Conservation (phyloP, 192 early-diverging fungal species). For the Nowakowskiella sp. region DNA sequence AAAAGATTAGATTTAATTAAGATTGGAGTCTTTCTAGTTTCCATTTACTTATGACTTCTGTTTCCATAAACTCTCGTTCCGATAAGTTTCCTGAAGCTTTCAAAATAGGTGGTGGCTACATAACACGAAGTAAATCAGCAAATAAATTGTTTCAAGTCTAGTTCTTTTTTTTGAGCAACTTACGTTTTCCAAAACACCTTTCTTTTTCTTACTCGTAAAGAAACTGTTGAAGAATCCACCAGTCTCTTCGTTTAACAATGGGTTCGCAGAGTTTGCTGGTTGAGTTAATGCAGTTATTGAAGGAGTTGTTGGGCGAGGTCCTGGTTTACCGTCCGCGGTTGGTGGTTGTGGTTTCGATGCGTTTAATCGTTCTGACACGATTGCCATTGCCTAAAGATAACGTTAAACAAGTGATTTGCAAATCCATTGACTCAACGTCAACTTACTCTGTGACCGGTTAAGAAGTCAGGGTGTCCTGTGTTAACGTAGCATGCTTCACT, state of each 20-base stretch:
- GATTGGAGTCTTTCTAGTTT: too few species aligned
- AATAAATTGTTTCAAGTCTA: conserved; percentile 1
- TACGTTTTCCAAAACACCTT: conserved; percentile 48
- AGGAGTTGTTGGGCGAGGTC: conserved; percentile 23
- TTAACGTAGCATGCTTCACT: conserved; percentile 98
- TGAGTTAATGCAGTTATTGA: conserved; percentile 56
- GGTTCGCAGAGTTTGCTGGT: too few species aligned
- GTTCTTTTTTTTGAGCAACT: too few species aligned
- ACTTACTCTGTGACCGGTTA: conserved; percentile 78
- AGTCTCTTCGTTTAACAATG: too few species aligned
- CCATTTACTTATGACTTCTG: conserved; percentile 94
- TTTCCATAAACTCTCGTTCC: conserved; percentile 96
- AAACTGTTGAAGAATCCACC: conserved; percentile 96
- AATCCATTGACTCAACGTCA: conserved; percentile 9
- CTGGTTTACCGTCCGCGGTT: conserved; percentile 10
- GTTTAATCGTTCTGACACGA: conserved; percentile 80
- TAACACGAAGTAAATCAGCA: too few species aligned
- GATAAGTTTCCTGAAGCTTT: conserved; percentile 93
- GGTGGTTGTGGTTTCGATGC: conserved; percentile 50
- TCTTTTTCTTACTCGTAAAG: conserved; percentile 71
- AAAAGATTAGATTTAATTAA: neutral
- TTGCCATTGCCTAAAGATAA: conserved; percentile 60
- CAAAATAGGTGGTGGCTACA: conserved; percentile 75
- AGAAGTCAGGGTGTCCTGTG: conserved; percentile 97
- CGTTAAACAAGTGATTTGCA: neutral